phyloP scores from a whole-genome alignment of 176 grass and related monocot genomes.

The Olyra latifolia region DNA sequence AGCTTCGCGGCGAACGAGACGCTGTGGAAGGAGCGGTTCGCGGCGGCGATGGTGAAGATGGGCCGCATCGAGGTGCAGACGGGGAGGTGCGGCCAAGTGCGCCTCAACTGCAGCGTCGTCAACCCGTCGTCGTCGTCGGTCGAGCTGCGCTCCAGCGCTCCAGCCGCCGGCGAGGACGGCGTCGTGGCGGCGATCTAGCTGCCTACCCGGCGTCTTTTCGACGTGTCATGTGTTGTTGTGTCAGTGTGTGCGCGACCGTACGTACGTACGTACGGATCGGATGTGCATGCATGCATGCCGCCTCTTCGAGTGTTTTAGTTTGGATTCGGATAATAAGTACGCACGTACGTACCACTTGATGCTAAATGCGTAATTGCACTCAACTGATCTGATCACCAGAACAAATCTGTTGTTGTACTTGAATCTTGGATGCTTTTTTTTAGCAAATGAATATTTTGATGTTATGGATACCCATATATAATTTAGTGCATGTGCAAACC shows the following conservation, averaged over 20 bases:
- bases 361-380: not conserved
- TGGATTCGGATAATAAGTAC: not conserved
- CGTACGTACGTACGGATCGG: not conserved
- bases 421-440: not conserved
- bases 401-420: not conserved
- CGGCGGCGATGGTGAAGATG: constrained; percentile 58
- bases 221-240: not conserved
- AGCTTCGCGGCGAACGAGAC: constrained; percentile 40
- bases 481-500: no score
- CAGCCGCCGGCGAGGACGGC: not conserved
- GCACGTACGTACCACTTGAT: not conserved
- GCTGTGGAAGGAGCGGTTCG: constrained; percentile 44
- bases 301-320: not conserved
- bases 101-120: constrained; percentile 52
- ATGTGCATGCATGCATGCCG: not conserved
- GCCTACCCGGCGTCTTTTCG: not conserved
- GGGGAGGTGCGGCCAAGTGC: constrained; percentile 39
- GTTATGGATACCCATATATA: no score
- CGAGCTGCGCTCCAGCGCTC: not conserved
- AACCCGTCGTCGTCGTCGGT: constrained; percentile 26
- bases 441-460: not conserved
- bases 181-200: constrained; percentile 25
- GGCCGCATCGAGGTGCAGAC: constrained; percentile 55
- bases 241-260: no score
- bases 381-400: not conserved